Evolutionary conservation across 306 rosid genomes (phyloP), one percentile per base, ranked within the genome.

Genomic region (Castanea sativa): DNA sequence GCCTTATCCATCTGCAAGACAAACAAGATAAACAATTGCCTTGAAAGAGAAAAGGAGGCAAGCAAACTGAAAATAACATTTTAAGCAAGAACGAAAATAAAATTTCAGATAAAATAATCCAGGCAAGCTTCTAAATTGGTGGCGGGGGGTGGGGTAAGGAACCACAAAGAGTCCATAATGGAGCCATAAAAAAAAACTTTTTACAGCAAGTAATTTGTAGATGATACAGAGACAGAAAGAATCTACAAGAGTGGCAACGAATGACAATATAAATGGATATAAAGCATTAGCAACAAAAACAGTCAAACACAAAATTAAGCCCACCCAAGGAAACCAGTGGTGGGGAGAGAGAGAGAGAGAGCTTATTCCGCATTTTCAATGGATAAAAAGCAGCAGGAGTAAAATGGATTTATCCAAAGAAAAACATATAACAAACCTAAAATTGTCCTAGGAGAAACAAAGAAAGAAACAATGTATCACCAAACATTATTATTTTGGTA

Each of bases 1-100:
- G 97, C 98, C 89, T 85, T 92, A 69, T 83, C 91, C 90, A 95
- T 90, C 99, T 95, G 87, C 83, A 88, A 85, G 80, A 78, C 79
- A 86, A 5, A 79, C 27, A 73, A 58, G 69, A 81, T 16, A 52
- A 64, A 67, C 63, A 32, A 30, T 57, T 30, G 64, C 32, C 45
- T 27, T 19, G 21, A 56, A 45, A 74, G 61, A 69, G 63, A 63
- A 85, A 41, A 38, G 61, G 69, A 49, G 73, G n/a, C 33, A 58
- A 32, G 7, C 69, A 74, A 56, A 20, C 38, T 14, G 20, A 49
- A 8, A 21, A 49, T 29, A 55, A 4, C 11, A 67, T 32, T 59
- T 56, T 18, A 38, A 75, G 65, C 49, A 75, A 58, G 32, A 30
- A 29, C 18, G 7, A 7, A 65, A 65, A 65, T 15, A 18, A 27